phyloP scores from a whole-genome alignment of 1,139 yeast species.

The Yamadazyma songkhlaensis region DNA sequence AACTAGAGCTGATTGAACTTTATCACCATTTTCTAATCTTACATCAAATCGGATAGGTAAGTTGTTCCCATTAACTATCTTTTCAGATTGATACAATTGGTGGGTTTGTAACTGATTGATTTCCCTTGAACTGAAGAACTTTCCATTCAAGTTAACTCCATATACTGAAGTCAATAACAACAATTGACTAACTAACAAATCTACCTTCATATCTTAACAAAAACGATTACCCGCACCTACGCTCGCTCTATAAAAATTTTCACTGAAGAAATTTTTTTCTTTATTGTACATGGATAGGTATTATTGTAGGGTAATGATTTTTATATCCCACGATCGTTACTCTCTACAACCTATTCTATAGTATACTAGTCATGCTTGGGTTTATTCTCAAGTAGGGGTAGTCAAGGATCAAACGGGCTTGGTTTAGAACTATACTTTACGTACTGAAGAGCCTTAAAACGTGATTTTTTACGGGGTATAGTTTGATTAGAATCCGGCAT shows the following conservation, averaged over 20 bases:
- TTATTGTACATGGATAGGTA: slow-evolving; percentile 51
- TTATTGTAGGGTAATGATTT: slow-evolving; percentile 51
- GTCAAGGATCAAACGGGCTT: slow-evolving; percentile 47
- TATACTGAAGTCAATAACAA: background rate
- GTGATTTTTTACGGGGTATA: slow-evolving; percentile 4
- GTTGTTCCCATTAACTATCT: slow-evolving; percentile 35
- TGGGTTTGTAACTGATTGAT: slow-evolving; percentile 1
- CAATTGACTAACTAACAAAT: background rate
- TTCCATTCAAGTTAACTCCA: slow-evolving; percentile 1
- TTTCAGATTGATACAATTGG: slow-evolving; percentile 12
- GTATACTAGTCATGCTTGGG: slow-evolving; percentile 31
- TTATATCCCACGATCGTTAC: slow-evolving; percentile 38
- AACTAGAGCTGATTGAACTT: slow-evolving; percentile 16
- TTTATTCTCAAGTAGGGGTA: slow-evolving; percentile 22
- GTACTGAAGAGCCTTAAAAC: slow-evolving; percentile 3
- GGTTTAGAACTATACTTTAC: slow-evolving; percentile 17
- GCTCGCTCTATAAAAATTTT: slow-evolving; percentile 10
- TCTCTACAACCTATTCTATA: slow-evolving; percentile 55
- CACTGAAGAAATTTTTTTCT: slow-evolving; percentile 12
- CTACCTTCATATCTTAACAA: background rate
- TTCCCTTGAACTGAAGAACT: background rate
- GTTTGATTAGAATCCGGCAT: slow-evolving; percentile 35
- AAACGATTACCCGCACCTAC: slow-evolving; percentile 5
- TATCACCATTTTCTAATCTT: slow-evolving; percentile 14
- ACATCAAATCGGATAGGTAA: slow-evolving; percentile 34